Conservation (phyloP, 2,329 filamentous ascomycete genomes). For the Sphaerulina vaccinii region DNA sequence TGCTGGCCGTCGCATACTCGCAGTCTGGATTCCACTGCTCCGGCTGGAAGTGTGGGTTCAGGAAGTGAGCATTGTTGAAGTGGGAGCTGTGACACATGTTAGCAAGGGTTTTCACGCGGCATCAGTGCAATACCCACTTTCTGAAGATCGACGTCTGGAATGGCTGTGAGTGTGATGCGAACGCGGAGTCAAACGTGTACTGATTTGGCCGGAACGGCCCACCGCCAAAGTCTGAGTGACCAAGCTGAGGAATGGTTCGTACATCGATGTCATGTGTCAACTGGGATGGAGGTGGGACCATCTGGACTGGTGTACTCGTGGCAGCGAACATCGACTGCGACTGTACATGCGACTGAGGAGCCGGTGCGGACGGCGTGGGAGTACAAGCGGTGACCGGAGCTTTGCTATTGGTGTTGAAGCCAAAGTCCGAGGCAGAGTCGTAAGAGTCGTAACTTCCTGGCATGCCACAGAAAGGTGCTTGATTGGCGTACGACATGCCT, state of each 20-base stretch:
- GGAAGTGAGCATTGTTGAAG: constrained; percentile 53
- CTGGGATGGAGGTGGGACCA: constrained; percentile 32
- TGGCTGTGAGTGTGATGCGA: constrained; percentile 41
- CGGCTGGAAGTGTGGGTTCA: constrained; percentile 54
- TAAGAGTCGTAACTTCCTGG: constrained; percentile 25
- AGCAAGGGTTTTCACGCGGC: constrained; percentile 12
- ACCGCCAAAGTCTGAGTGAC: constrained; percentile 30
- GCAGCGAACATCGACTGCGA: constrained; percentile 31
- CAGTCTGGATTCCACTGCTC: constrained; percentile 53
- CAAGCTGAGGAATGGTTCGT: constrained; percentile 29
- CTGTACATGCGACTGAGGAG: constrained; percentile 33
- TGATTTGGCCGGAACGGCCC: constrained; percentile 48
- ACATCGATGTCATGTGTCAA: constrained; percentile 34
- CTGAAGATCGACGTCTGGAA: constrained; percentile 53
- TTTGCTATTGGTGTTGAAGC: constrained; percentile 27
- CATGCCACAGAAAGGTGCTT: constrained; percentile 21
- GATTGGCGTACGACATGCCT: constrained; percentile 43
- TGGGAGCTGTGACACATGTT: constrained; percentile 43
- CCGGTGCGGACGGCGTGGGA: constrained; percentile 28
- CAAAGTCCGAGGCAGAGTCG: constrained; percentile 29
- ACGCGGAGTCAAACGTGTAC: constrained; percentile 47
- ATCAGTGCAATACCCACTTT: constrained; percentile 32
- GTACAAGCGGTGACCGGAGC: constrained; percentile 30
- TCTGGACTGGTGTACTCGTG: constrained; percentile 28
- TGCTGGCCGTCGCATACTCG: constrained; percentile 42